A percentile compares a stretch with the other conserved stretches of the same genome.
Evolutionary conservation across 164 flowering plant species (phyloP).

Genomic region (Vitis labrusca): DNA sequence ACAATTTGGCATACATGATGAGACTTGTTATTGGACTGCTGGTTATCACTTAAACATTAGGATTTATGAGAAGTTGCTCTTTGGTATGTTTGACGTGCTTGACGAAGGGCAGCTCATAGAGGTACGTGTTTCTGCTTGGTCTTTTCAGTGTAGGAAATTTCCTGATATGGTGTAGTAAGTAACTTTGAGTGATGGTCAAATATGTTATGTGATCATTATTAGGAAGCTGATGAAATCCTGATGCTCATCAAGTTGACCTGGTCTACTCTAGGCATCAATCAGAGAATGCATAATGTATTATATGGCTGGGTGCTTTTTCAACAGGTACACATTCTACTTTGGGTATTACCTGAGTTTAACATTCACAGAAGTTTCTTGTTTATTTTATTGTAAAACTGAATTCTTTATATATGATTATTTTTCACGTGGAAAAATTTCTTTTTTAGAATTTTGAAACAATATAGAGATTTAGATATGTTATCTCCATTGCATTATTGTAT

Average conservation of each 20-base stretch:
- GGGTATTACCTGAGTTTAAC: not conserved
- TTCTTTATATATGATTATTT: not conserved
- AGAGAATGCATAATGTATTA: constrained; percentile 57
- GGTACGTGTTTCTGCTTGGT: constrained; percentile 33
- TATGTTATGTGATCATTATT: constrained; percentile 11
- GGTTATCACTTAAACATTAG: constrained; percentile 70
- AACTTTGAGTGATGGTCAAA: constrained; percentile 3
- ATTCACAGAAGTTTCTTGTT: not conserved
- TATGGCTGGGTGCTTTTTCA: constrained; percentile 79
- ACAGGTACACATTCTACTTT: constrained; percentile 48
- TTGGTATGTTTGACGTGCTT: constrained; percentile 66
- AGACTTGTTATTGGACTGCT: constrained; percentile 62
- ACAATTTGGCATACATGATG: constrained; percentile 48
- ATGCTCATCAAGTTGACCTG: constrained; percentile 60
- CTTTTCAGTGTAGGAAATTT: not conserved
- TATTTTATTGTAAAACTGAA: not conserved
- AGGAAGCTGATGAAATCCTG: constrained; percentile 69
- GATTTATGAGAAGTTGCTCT: constrained; percentile 70
- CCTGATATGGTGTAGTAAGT: not conserved
- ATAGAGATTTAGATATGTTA: too few species aligned
- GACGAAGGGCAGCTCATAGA: constrained; percentile 70
- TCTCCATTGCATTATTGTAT: too few species aligned
- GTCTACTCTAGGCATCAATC: constrained; percentile 74
- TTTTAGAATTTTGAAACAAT: too few species aligned
- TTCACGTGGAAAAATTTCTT: too few species aligned